A percentile compares a stretch with the other conserved stretches of the same genome.
Evolutionary conservation across 768 basidiomycete species (phyloP).

Genomic region (Glaciozyma martinii): DNA sequence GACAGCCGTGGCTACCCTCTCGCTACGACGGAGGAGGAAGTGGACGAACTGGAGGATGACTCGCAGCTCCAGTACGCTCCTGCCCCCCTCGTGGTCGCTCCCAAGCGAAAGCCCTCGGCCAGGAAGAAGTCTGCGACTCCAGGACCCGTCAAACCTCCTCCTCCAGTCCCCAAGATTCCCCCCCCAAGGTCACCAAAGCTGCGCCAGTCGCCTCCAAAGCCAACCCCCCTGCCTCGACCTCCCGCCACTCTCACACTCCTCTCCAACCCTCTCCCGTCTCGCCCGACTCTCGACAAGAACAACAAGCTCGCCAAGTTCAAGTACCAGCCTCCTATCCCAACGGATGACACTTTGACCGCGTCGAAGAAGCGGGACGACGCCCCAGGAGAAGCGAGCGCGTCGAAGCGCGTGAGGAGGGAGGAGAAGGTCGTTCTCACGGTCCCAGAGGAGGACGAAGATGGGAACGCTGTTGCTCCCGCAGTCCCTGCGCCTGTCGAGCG

Average conservation of each 20-base stretch:
- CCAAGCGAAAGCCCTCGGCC: neutral
- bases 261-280: no score
- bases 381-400: neutral
- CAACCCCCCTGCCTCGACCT: no score
- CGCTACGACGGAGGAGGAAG: neutral
- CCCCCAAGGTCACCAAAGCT: neutral
- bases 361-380: neutral
- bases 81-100: neutral
- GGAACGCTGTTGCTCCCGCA: neutral
- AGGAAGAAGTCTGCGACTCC: neutral
- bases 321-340: no score
- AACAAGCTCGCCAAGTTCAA: no score
- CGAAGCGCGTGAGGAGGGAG: neutral
- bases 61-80: neutral
- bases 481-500: neutral
- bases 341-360: neutral
- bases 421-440: neutral
- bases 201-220: no score
- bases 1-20: neutral
- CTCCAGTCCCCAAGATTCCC: neutral
- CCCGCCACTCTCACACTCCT: no score
- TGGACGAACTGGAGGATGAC: neutral
- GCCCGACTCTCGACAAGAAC: no score
- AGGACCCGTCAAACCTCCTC: neutral
- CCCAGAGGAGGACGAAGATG: slow-evolving; percentile 20